Conservation (phyloP, 495 filamentous ascomycete genomes). For the Tirmania nivea region DNA sequence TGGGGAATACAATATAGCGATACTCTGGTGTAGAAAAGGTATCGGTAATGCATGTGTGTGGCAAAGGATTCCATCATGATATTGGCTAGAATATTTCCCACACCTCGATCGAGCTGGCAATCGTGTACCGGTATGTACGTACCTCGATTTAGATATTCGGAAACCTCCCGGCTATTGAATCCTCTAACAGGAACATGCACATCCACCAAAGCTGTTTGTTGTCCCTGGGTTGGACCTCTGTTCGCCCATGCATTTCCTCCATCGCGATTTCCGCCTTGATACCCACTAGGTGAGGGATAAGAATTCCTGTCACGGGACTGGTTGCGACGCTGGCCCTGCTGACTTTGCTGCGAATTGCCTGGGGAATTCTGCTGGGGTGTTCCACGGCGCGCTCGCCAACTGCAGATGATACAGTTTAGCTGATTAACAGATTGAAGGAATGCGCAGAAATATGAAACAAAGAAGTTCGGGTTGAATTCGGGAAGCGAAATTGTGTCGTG, state of each 20-base stretch:
- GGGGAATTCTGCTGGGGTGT: not conserved
- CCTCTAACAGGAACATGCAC: not conserved
- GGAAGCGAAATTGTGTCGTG: not conserved
- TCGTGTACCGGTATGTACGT: not conserved
- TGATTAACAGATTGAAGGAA: not conserved
- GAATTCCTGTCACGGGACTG: not conserved
- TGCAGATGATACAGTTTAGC: not conserved
- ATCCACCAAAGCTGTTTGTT: not conserved
- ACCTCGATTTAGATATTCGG: not conserved
- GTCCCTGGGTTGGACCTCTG: not conserved
- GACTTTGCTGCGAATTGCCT: not conserved
- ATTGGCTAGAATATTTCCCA: not conserved
- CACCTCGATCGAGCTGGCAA: not conserved
- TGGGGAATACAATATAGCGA: not conserved
- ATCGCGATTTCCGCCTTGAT: not conserved
- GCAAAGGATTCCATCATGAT: not conserved
- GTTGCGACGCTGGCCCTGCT: not conserved
- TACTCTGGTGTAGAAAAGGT: not conserved
- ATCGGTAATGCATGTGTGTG: not conserved
- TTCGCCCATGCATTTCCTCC: not conserved
- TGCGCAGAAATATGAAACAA: not conserved
- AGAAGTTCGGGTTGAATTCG: not conserved
- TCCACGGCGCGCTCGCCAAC: not conserved
- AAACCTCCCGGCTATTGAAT: not conserved
- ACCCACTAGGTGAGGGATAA: not conserved